Evolutionary conservation across 805 yeast species (phyloP).

Genomic region (Naumovozyma castellii): DNA sequence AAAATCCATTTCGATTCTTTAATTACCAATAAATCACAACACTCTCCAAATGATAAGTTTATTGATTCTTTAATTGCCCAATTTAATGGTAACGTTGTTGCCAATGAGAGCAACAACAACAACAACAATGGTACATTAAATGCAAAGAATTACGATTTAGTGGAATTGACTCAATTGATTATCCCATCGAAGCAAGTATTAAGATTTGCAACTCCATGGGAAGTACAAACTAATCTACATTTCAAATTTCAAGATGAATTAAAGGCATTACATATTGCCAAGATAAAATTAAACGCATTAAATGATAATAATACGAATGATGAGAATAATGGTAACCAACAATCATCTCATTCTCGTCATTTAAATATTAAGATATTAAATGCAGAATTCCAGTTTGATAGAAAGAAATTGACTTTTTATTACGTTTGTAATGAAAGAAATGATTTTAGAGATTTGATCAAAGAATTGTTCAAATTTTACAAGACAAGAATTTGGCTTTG

Average conservation of each 20-base stretch:
- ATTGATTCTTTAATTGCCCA: slow-evolving; percentile 22
- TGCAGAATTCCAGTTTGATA: slow-evolving; percentile 76
- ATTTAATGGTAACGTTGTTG: slow-evolving; percentile 15
- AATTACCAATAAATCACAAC: slow-evolving; percentile 26
- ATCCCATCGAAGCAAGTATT: slow-evolving; percentile 72
- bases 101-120: too few relatives aligned
- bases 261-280: slow-evolving; percentile 59
- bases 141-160: slow-evolving; percentile 32
- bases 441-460: slow-evolving; percentile 64
- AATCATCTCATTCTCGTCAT: slow-evolving; percentile 15
- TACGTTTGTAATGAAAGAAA: slow-evolving; percentile 55
- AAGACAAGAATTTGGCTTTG: slow-evolving; percentile 79
- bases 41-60: slow-evolving; percentile 21
- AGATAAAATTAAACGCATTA: slow-evolving; percentile 38
- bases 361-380: slow-evolving; percentile 53
- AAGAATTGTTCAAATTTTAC: slow-evolving; percentile 64
- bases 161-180: slow-evolving; percentile 42
- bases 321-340: slow-evolving; percentile 6
- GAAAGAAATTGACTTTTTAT: slow-evolving; percentile 66
- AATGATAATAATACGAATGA: slow-evolving; percentile 7
- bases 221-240: slow-evolving; percentile 46
- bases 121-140: slow-evolving; percentile 10
- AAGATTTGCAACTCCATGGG: slow-evolving; percentile 67
- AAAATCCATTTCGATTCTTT: slow-evolving; percentile 43
- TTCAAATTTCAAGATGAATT: slow-evolving; percentile 62